These are phyloP conservation scores for Chlamydomonas schloesseri DNA, from an alignment of 139 green algal genomes.

Conservation along the genomic window DNA sequence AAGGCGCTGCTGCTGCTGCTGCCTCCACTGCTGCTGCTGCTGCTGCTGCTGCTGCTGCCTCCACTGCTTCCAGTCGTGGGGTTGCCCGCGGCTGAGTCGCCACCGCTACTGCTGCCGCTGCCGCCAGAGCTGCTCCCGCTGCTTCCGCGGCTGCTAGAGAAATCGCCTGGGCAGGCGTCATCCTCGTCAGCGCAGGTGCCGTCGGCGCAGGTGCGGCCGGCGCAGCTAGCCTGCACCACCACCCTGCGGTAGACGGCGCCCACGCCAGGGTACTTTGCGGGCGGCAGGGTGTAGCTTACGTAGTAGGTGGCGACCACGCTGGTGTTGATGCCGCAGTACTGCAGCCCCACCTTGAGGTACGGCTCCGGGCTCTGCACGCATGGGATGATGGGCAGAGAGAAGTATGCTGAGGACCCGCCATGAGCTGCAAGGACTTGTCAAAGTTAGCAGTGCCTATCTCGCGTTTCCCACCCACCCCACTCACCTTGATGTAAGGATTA, in stretches of 20 bases:
- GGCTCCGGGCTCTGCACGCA: neutral
- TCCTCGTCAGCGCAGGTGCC: neutral
- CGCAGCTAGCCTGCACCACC: neutral
- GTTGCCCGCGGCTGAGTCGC: no score
- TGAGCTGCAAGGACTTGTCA: no score
- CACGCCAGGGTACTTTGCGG: neutral
- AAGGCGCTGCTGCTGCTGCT: neutral
- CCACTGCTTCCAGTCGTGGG: no score
- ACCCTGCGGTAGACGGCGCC: neutral
- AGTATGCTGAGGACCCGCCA: no score
- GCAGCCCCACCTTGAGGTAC: neutral
- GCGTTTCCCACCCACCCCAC: neutral
- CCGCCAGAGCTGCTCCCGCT: neutral
- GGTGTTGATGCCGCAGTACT: neutral
- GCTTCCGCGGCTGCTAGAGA: neutral
- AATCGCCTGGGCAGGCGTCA: neutral
- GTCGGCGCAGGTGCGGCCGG: neutral
- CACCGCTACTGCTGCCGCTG: neutral
- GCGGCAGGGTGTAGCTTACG: neutral
- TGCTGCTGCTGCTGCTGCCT: neutral
- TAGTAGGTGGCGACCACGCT: neutral
- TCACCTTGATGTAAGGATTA: no score
- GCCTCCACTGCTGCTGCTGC: neutral
- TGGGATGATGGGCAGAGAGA: no score
- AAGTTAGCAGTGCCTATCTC: no score